phyloP scores from a whole-genome alignment of 2,329 filamentous ascomycete genomes.

The Cladophialophora bantiana region DNA sequence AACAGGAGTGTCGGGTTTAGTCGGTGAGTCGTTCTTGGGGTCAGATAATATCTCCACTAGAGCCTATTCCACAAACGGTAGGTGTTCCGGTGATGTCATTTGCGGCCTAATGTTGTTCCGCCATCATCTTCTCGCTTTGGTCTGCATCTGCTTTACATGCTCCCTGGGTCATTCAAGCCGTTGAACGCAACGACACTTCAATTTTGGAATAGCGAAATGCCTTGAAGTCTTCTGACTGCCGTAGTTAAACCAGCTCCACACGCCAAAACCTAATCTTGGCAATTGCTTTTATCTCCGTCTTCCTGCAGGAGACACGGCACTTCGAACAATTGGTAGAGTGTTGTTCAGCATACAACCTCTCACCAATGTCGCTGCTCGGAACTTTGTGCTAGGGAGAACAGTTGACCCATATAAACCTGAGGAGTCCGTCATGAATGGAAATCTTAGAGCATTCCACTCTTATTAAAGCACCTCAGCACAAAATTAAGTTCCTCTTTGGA shows the following conservation, averaged over 20 bases:
- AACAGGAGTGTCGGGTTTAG: neutral
- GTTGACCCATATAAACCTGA: neutral
- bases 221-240: neutral
- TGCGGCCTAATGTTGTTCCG: neutral
- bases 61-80: constrained; percentile 12
- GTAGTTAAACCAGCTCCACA: neutral
- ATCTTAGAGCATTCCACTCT: neutral
- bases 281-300: neutral
- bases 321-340: neutral
- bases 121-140: neutral
- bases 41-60: neutral
- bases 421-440: neutral
- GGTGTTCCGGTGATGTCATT: constrained; percentile 22
- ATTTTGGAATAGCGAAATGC: neutral
- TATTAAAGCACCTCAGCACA: neutral
- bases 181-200: neutral
- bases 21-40: neutral
- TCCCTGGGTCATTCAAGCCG: neutral
- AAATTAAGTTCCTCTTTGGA: neutral
- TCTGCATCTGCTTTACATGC: neutral
- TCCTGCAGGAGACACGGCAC: neutral
- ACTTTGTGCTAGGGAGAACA: neutral
- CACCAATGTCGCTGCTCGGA: neutral
- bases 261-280: neutral
- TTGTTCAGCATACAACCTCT: neutral